phyloP scores from a whole-genome alignment of 1,284 basidiomycete species.

The Caloboletus inedulis region DNA sequence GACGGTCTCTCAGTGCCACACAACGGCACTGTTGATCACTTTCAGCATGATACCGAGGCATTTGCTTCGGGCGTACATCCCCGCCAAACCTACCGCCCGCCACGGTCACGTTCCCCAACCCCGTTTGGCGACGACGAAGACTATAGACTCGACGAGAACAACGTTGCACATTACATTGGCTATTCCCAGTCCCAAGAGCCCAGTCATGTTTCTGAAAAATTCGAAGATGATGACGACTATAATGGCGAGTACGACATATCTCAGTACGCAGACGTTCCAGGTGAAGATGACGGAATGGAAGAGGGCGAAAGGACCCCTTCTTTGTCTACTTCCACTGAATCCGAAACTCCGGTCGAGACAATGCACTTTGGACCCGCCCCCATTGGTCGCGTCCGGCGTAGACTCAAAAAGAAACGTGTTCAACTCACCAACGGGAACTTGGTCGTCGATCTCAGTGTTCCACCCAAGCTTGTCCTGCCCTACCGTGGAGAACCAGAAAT shows the following conservation, averaged over 20 bases:
- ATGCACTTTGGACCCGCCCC: slow-evolving; percentile 88
- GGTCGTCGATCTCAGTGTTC: slow-evolving; percentile 81
- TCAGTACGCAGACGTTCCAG: slow-evolving; percentile 31
- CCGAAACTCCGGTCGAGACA: slow-evolving; percentile 53
- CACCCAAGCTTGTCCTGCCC: slow-evolving; percentile 81
- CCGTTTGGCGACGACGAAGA: slow-evolving; percentile 69
- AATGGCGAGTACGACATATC: slow-evolving; percentile 32
- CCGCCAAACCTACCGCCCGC: slow-evolving; percentile 44
- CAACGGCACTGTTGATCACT: slow-evolving; percentile 40
- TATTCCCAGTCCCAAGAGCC: slow-evolving; percentile 29
- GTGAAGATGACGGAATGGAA: slow-evolving; percentile 22
- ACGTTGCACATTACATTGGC: slow-evolving; percentile 52
- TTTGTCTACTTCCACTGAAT: slow-evolving; percentile 39
- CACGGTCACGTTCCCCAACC: slow-evolving; percentile 70
- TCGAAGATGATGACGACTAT: slow-evolving; percentile 7
- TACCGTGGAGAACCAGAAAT: slow-evolving; percentile 82
- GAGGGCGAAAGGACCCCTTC: slow-evolving; percentile 39
- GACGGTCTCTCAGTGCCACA: slow-evolving; percentile 25
- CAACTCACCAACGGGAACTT: slow-evolving; percentile 82
- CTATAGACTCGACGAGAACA: slow-evolving; percentile 54
- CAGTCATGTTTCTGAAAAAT: slow-evolving; percentile 35
- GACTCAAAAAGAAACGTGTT: slow-evolving; percentile 74
- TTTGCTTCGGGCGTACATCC: slow-evolving; percentile 60
- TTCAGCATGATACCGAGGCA: slow-evolving; percentile 57
- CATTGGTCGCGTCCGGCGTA: slow-evolving; percentile 67